Evolutionary conservation across 148 eudicot species (phyloP).

Genomic region (Pouteria glomerata): DNA sequence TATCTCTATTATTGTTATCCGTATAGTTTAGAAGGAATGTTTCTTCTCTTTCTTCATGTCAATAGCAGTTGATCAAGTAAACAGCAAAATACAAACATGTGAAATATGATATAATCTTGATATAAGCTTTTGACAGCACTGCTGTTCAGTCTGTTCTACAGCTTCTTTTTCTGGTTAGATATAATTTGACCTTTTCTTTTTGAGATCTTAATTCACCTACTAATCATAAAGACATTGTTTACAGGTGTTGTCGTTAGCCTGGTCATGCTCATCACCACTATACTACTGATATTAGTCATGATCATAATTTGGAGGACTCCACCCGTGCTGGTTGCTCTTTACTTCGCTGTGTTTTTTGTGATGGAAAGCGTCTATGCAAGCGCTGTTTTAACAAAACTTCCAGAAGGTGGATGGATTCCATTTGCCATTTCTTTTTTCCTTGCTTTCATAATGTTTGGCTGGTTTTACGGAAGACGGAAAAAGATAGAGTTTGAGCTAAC

Average conservation of each 20-base stretch:
- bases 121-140: neutral
- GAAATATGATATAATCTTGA: neutral
- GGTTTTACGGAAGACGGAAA: conserved; percentile 59
- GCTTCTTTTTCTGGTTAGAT: neutral
- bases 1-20: neutral
- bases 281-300: conserved; percentile 61
- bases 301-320: conserved; percentile 61
- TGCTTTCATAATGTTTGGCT: conserved; percentile 58
- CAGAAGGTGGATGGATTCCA: conserved; percentile 77
- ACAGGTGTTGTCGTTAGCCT: conserved; percentile 69
- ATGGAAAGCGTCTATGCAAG: conserved; percentile 57
- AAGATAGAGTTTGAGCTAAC: conserved; percentile 44
- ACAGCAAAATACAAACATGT: neutral
- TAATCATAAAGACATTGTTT: conserved; percentile 10
- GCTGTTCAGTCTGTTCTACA: neutral
- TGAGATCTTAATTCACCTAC: neutral
- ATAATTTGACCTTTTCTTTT: neutral
- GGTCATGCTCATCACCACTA: conserved; percentile 71
- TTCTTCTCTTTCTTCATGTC: neutral
- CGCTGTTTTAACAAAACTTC: conserved; percentile 54
- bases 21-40: neutral
- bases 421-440: conserved; percentile 57
- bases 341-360: conserved; percentile 32
- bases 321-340: conserved; percentile 35
- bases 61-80: neutral